Evolutionary conservation across 1,284 basidiomycete species (phyloP).

Genomic region (Takashimella koratensis): DNA sequence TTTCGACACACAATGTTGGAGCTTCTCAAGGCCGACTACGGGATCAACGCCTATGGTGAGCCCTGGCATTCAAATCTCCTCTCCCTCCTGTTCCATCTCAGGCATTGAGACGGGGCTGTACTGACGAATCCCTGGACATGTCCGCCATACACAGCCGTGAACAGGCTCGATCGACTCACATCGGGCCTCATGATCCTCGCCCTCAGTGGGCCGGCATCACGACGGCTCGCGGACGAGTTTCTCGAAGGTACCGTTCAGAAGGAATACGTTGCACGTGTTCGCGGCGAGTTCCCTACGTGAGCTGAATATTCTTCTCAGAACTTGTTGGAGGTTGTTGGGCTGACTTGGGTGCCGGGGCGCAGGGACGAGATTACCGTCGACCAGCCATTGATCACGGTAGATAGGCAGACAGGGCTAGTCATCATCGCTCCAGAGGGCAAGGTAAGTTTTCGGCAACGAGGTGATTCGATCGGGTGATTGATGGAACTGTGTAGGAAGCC

Average conservation of each 20-base stretch:
- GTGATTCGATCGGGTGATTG: neutral
- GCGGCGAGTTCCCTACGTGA: slow-evolving; percentile 76
- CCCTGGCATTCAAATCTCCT: neutral
- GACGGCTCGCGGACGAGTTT: slow-evolving; percentile 75
- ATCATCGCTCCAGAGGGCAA: slow-evolving; percentile 92
- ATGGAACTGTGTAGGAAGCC: slow-evolving; percentile 59
- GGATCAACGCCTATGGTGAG: slow-evolving; percentile 65
- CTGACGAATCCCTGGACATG: too few relatives aligned
- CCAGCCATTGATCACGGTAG: slow-evolving; percentile 84
- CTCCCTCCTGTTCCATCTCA: neutral
- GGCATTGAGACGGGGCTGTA: neutral
- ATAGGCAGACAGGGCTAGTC: slow-evolving; percentile 92
- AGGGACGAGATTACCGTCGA: slow-evolving; percentile 79
- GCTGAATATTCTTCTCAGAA: slow-evolving; percentile 33
- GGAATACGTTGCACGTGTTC: slow-evolving; percentile 84
- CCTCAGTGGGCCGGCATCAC: slow-evolving; percentile 67
- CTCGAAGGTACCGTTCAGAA: slow-evolving; percentile 73
- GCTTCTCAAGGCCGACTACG: slow-evolving; percentile 80
- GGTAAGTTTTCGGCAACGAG: slow-evolving; percentile 51
- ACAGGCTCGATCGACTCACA: slow-evolving; percentile 89
- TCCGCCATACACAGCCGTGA: slow-evolving; percentile 77
- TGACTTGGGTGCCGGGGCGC: neutral
- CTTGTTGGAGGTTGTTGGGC: neutral
- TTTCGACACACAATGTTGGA: slow-evolving; percentile 82
- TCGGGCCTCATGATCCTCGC: slow-evolving; percentile 96